Evolutionary conservation across 768 basidiomycete genomes (phyloP).

Genomic region (Trametes cubensis): DNA sequence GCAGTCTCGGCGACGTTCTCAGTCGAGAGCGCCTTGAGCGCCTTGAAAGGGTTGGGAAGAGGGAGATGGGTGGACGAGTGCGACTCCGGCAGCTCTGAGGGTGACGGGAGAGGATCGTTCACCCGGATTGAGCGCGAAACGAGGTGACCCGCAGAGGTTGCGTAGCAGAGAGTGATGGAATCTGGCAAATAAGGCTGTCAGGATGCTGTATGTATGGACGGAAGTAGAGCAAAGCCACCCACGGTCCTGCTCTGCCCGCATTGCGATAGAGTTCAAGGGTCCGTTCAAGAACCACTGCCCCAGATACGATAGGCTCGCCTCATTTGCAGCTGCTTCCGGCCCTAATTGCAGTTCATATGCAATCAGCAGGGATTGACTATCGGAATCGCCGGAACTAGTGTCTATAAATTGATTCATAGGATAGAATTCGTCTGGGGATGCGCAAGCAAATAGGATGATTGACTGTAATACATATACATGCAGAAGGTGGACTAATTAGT

Average conservation of each 20-base stretch:
- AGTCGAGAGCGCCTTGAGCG: conserved; percentile 49
- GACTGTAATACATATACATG: conserved; percentile 15
- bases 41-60: conserved; percentile 69
- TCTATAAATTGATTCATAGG: conserved; percentile 27
- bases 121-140: conserved; percentile 45
- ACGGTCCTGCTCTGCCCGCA: conserved; percentile 54
- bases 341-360: conserved; percentile 42
- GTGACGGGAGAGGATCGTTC: conserved; percentile 27
- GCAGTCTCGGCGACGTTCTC: conserved; percentile 44
- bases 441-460: conserved; percentile 49
- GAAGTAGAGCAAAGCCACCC: conserved; percentile 21
- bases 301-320: conserved; percentile 46
- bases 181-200: conserved; percentile 32
- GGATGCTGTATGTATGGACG: not conserved
- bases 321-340: conserved; percentile 35
- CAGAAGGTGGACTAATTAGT: not conserved
- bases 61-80: conserved; percentile 40
- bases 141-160: conserved; percentile 49
- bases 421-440: conserved; percentile 43
- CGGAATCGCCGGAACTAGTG: conserved; percentile 19
- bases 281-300: conserved; percentile 61
- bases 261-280: conserved; percentile 45
- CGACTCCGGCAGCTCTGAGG: conserved; percentile 34
- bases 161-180: conserved; percentile 43
- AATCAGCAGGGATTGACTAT: conserved; percentile 44